Evolutionary conservation across 345 rosid genomes (phyloP).

Genomic region (Populus davidiana): DNA sequence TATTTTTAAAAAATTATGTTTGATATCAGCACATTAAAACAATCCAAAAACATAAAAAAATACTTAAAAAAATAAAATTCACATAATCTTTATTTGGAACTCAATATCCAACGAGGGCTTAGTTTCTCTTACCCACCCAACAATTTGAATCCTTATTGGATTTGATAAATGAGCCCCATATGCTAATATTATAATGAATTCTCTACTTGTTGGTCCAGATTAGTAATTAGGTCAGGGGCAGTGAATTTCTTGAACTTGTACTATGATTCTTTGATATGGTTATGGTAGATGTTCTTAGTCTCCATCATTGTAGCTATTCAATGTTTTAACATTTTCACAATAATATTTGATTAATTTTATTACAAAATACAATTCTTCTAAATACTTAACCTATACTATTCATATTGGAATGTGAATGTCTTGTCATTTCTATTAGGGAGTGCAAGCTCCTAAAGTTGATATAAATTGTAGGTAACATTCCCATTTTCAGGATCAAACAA

Average conservation of each 20-base stretch:
- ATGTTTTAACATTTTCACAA: background rate
- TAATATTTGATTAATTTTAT: background rate
- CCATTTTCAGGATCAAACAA: no score
- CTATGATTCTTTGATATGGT: background rate
- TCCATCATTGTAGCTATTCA: background rate
- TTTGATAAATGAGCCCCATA: background rate
- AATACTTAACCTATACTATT: background rate
- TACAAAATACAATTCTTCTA: background rate
- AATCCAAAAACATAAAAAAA: no score
- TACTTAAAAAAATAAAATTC: no score
- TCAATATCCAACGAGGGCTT: no score
- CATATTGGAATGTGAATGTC: no score
- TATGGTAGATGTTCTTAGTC: no score
- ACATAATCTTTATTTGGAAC: no score
- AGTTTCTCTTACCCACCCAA: background rate
- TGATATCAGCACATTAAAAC: no score
- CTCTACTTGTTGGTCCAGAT: background rate
- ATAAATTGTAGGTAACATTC: slow-evolving; percentile 26
- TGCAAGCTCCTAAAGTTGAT: slow-evolving; percentile 43
- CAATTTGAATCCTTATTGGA: background rate
- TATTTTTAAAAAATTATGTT: no score
- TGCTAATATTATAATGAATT: background rate
- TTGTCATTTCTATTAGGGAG: background rate
- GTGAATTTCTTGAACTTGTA: background rate
- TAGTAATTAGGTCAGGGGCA: background rate